Conservation (phyloP, 805 yeast genomes). For the Kodamaea jinghongensis region DNA sequence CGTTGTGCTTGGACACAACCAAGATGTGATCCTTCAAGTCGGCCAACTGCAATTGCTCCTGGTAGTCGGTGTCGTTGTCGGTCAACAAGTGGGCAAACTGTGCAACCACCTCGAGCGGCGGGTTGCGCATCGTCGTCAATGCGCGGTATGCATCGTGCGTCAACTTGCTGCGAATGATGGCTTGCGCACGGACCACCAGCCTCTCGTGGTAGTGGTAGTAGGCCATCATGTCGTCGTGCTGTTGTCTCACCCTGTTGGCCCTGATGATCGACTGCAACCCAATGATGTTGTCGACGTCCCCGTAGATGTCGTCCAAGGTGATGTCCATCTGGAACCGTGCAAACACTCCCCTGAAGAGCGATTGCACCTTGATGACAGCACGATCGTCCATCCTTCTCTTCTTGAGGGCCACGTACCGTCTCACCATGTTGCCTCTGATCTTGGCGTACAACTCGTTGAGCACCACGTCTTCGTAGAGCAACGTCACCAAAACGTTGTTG, state of each 20-base stretch:
- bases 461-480: conserved; percentile 36
- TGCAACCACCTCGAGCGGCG: conserved; percentile 73
- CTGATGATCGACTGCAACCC: conserved; percentile 55
- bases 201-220: conserved; percentile 56
- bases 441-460: conserved; percentile 42
- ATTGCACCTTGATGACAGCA: conserved; percentile 43
- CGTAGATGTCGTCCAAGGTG: conserved; percentile 51
- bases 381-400: conserved; percentile 25
- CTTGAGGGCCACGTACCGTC: not conserved
- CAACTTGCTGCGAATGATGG: conserved; percentile 62
- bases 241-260: conserved; percentile 44
- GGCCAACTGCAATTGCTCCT: conserved; percentile 69
- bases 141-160: conserved; percentile 73
- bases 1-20: conserved; percentile 67
- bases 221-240: conserved; percentile 27
- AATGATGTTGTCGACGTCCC: conserved; percentile 36
- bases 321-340: conserved; percentile 56
- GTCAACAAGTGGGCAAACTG: conserved; percentile 74
- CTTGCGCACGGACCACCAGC: conserved; percentile 72
- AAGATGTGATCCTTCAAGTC: conserved; percentile 65
- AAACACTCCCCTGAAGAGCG: conserved; percentile 61
- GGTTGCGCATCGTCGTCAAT: conserved; percentile 66
- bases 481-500: conserved; percentile 40
- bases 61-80: conserved; percentile 70
- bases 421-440: conserved; percentile 40